Conservation (phyloP, 2,329 filamentous ascomycete species). For the Aspergillus tamarii region DNA sequence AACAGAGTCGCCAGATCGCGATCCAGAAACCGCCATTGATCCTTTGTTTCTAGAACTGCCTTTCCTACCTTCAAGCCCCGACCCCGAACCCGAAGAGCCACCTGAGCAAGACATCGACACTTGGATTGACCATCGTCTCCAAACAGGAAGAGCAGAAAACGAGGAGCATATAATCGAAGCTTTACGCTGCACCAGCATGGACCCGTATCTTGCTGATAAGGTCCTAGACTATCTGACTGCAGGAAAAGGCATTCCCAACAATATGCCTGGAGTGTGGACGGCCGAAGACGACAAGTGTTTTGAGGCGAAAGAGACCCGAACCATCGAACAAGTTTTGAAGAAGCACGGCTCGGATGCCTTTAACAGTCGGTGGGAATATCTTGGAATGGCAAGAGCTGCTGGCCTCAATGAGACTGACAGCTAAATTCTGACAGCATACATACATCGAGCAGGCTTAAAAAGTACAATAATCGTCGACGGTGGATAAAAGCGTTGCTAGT, state of each 20-base stretch:
- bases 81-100: slow-evolving; percentile 13
- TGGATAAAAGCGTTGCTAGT: neutral
- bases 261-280: slow-evolving; percentile 53
- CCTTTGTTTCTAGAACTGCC: slow-evolving; percentile 34
- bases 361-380: slow-evolving; percentile 42
- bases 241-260: slow-evolving; percentile 41
- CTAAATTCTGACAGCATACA: slow-evolving; percentile 4
- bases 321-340: slow-evolving; percentile 38
- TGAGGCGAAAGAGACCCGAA: slow-evolving; percentile 35
- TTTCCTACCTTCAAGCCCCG: slow-evolving; percentile 30
- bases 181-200: slow-evolving; percentile 46
- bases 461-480: neutral
- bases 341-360: slow-evolving; percentile 49
- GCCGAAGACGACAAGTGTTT: slow-evolving; percentile 47
- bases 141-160: slow-evolving; percentile 32
- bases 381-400: slow-evolving; percentile 31
- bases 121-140: slow-evolving; percentile 43
- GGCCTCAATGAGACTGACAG: slow-evolving; percentile 16
- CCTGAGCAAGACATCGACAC: slow-evolving; percentile 35
- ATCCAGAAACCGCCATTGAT: slow-evolving; percentile 22
- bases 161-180: slow-evolving; percentile 37
- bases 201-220: slow-evolving; percentile 39
- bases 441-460: neutral
- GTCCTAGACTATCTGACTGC: slow-evolving; percentile 36
- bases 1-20: neutral